A percentile compares a stretch with the other conserved stretches of the same genome.
Conservation (phyloP, 495 filamentous ascomycete genomes). For the Cercophora sp. region DNA sequence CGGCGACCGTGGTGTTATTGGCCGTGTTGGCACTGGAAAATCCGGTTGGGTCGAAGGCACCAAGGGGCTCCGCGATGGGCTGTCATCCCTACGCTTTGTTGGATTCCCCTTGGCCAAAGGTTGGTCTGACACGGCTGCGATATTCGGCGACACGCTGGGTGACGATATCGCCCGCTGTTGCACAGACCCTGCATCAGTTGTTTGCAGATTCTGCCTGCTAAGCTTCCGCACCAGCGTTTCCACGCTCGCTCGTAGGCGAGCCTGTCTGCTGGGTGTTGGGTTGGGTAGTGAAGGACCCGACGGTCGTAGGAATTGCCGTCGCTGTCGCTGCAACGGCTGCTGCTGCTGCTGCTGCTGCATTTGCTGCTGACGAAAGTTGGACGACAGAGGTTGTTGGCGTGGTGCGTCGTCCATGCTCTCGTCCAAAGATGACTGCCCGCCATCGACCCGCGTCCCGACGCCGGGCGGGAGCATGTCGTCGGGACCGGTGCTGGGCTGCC, state of each 20-base stretch:
- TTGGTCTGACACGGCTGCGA: neutral
- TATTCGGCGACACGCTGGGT: neutral
- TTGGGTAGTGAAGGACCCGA: too few species aligned
- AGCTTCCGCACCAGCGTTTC: slow-evolving; percentile 33
- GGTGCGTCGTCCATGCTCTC: too few species aligned
- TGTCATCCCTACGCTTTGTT: too few species aligned
- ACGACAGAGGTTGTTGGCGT: too few species aligned
- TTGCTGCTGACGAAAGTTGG: too few species aligned
- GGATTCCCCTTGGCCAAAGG: too few species aligned
- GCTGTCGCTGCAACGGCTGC: neutral
- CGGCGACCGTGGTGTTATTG: too few species aligned
- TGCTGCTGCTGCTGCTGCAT: neutral
- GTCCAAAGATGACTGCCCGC: too few species aligned
- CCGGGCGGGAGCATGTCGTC: neutral
- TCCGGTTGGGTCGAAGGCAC: too few species aligned
- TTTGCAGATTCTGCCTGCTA: slow-evolving; percentile 33
- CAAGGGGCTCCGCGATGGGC: too few species aligned
- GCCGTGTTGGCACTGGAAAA: too few species aligned
- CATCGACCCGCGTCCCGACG: slow-evolving; percentile 4
- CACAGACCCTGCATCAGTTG: neutral
- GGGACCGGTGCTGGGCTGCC: slow-evolving; percentile 1
- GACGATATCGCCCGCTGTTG: neutral
- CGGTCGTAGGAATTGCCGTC: neutral
- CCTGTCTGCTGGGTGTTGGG: neutral
- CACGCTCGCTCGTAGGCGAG: slow-evolving; percentile 12